Conservation (phyloP, 2,329 filamentous ascomycete species). For the Aspergillus clavatus region DNA sequence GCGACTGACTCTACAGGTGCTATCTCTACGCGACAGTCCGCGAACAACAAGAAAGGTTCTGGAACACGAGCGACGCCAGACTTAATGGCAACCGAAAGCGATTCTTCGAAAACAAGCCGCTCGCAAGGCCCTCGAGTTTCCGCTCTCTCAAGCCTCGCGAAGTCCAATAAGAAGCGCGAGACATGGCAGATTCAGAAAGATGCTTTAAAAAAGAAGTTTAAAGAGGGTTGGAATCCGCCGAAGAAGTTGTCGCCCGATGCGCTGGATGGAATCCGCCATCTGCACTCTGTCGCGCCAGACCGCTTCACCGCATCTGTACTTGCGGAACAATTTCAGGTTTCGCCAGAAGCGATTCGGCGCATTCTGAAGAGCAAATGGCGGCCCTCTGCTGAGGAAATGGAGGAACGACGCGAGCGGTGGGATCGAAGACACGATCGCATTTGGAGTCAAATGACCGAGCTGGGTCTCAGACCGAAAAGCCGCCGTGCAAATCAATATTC, state of each 20-base stretch:
- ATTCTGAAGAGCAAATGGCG: conserved; percentile 63
- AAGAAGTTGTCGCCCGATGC: conserved; percentile 91
- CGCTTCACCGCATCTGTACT: conserved; percentile 70
- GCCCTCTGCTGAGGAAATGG: conserved; percentile 36
- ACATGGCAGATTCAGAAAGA: conserved; percentile 72
- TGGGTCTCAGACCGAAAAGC: conserved; percentile 55
- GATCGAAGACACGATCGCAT: conserved; percentile 42
- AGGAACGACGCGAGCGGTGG: conserved; percentile 41
- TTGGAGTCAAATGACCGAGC: conserved; percentile 43
- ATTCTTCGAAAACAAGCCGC: not conserved
- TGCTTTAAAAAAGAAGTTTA: conserved; percentile 71
- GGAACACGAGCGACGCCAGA: not conserved
- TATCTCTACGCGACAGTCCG: not conserved
- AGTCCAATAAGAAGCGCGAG: conserved; percentile 38
- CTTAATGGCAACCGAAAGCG: not conserved
- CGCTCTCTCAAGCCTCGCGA: not conserved
- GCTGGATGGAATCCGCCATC: conserved; percentile 77
- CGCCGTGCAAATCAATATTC: conserved; percentile 29
- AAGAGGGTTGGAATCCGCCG: conserved; percentile 69
- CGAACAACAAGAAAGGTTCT: not conserved
- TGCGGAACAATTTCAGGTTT: conserved; percentile 76
- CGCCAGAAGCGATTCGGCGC: conserved; percentile 77
- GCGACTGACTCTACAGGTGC: not conserved
- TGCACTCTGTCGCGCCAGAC: conserved; percentile 72
- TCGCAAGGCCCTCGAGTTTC: not conserved